These are phyloP conservation scores for Phytophthora megakarya DNA, from an alignment of 352 stramenopile species.

Conservation along the genomic window DNA sequence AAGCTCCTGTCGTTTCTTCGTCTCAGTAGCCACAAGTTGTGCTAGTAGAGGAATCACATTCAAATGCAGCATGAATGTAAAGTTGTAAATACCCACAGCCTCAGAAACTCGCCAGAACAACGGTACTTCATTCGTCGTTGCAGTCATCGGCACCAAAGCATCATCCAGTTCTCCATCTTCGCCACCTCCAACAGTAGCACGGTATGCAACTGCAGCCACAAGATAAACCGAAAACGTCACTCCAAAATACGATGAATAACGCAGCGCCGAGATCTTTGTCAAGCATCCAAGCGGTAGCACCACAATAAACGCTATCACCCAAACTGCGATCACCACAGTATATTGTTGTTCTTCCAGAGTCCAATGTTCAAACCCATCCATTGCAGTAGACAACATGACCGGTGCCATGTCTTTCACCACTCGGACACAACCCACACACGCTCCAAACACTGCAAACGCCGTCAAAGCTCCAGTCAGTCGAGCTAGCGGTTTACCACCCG, in stretches of 20 bases:
- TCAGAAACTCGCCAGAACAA: constrained; percentile 62
- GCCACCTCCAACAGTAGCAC: constrained; percentile 33
- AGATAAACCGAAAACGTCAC: constrained; percentile 76
- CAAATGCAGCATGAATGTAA: constrained; percentile 83
- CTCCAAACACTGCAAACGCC: constrained; percentile 77
- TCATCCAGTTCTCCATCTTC: neutral
- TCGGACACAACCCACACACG: constrained; percentile 71
- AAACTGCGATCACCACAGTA: constrained; percentile 47
- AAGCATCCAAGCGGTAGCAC: constrained; percentile 70
- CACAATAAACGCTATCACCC: constrained; percentile 63
- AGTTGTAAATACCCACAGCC: constrained; percentile 83
- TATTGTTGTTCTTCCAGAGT: constrained; percentile 39
- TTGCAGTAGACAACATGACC: constrained; percentile 45
- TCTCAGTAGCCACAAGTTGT: constrained; percentile 50
- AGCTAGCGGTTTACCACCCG: constrained; percentile 55
- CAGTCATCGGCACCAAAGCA: neutral
- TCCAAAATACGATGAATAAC: constrained; percentile 77
- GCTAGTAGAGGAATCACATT: constrained; percentile 78
- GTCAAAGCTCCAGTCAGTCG: constrained; percentile 62
- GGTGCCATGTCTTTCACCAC: constrained; percentile 79
- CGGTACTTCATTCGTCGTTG: constrained; percentile 6
- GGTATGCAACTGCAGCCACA: constrained; percentile 63
- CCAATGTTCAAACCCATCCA: constrained; percentile 26
- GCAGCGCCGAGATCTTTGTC: constrained; percentile 74
- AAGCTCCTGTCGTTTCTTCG: constrained; percentile 5